phyloP scores from a whole-genome alignment of 2,329 filamentous ascomycete genomes.

The Alternaria ventricosa region DNA sequence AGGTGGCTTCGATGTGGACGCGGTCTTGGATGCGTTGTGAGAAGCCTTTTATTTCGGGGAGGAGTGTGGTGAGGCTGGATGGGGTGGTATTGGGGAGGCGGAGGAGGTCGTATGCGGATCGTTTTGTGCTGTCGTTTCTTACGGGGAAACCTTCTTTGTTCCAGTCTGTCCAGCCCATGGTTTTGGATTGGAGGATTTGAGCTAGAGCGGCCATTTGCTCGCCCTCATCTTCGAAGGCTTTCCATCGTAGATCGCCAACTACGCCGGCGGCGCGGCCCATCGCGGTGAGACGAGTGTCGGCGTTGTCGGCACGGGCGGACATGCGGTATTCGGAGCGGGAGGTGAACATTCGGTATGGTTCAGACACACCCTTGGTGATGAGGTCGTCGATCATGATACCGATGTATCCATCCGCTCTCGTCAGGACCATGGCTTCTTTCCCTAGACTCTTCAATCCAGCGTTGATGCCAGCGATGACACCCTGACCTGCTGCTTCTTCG shows the following conservation, averaged over 20 bases:
- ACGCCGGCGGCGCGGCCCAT: conserved; percentile 79
- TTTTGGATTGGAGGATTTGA: conserved; percentile 63
- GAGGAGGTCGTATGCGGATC: conserved; percentile 81
- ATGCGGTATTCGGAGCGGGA: conserved; percentile 94
- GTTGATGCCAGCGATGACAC: conserved; percentile 90
- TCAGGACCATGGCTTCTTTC: conserved; percentile 70
- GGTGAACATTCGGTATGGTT: conserved; percentile 99
- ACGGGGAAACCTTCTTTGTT: conserved; percentile 71
- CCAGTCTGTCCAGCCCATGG: conserved; percentile 70
- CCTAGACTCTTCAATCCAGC: conserved; percentile 80
- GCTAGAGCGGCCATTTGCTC: conserved; percentile 72
- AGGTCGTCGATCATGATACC: conserved; percentile 99
- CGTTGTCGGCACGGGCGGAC: conserved; percentile 90
- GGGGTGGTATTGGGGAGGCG: conserved; percentile 64
- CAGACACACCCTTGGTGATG: conserved; percentile 93
- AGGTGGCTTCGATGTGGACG: conserved; percentile 81
- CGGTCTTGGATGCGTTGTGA: conserved; percentile 67
- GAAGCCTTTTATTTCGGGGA: conserved; percentile 65
- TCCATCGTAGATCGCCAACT: conserved; percentile 81
- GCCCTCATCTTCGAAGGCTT: conserved; percentile 68
- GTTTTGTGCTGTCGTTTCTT: conserved; percentile 68
- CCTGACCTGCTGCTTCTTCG: conserved; percentile 95
- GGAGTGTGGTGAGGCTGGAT: conserved; percentile 61
- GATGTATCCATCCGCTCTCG: conserved; percentile 90
- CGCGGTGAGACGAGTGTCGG: conserved; percentile 82